A percentile compares a stretch with the other conserved stretches of the same genome.
phyloP scores from a whole-genome alignment of 805 yeast genomes.

The Komagataella pastoris region DNA sequence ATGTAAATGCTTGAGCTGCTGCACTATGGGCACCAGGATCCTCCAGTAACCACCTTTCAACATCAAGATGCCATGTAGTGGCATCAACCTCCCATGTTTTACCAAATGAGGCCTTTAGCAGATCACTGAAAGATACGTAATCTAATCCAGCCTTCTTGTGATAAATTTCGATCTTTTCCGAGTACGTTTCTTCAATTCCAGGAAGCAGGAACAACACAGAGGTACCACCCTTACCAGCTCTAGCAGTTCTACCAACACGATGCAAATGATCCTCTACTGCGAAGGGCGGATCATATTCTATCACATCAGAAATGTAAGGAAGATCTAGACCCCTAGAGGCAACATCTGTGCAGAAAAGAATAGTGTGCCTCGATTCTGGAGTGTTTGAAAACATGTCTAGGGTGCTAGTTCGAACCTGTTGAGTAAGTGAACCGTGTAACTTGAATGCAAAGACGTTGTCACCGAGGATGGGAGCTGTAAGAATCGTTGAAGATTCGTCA shows the following conservation, averaged over 20 bases:
- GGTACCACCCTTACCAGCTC: slow-evolving; percentile 84
- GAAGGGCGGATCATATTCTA: slow-evolving; percentile 94
- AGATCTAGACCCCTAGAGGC: slow-evolving; percentile 95
- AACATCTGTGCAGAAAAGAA: slow-evolving; percentile 92
- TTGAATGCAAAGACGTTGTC: slow-evolving; percentile 37
- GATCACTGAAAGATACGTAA: slow-evolving; percentile 32
- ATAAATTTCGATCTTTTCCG: slow-evolving; percentile 41
- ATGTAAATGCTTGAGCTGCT: slow-evolving; percentile 73
- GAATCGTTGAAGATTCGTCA: slow-evolving; percentile 22
- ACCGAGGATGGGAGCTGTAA: slow-evolving; percentile 41
- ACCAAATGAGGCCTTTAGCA: slow-evolving; percentile 15
- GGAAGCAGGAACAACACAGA: slow-evolving; percentile 76
- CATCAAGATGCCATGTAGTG: slow-evolving; percentile 87
- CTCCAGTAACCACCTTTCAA: slow-evolving; percentile 80
- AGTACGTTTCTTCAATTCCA: slow-evolving; percentile 77
- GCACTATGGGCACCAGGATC: slow-evolving; percentile 42
- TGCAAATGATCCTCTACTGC: slow-evolving; percentile 91
- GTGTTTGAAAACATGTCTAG: slow-evolving; percentile 43
- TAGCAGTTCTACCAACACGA: slow-evolving; percentile 94
- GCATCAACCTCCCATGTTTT: slow-evolving; percentile 80
- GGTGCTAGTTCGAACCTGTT: slow-evolving; percentile 71
- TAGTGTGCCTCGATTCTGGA: slow-evolving; percentile 32
- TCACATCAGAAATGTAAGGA: slow-evolving; percentile 71
- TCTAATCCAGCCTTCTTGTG: slow-evolving; percentile 43
- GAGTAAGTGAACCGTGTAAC: slow-evolving; percentile 85